Base-by-base conservation (phyloP, 1,284 basidiomycete species). In the Leccinum insolens region DNA sequence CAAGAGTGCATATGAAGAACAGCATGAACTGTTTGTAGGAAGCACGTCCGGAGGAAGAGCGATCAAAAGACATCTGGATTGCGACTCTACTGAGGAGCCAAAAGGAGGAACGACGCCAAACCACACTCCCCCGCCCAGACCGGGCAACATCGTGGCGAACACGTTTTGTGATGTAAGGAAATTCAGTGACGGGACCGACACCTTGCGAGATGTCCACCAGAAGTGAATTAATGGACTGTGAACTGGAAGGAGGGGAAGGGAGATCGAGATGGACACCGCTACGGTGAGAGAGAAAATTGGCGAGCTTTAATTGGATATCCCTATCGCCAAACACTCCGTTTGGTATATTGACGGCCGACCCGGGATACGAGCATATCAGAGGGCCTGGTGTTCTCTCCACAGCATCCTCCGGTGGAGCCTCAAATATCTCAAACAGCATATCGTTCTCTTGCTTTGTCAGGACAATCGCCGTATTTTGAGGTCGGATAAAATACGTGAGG, bases 31-130 rank as follows among this genome's bases (percentile, higher is more conserved):
- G 49, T 20, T 34, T 34, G 34, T 34, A 34, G 34, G 34, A 34
- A 34, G 9, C 34, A 34, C 34, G 34, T 34, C 34, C 49, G 11
- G 20, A 20, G 17, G 49, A 52, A 20, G 17, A 52, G n/a, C 49
- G 49, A 52, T 52, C 20, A 9, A 52, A 20, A 17, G 49, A 52
- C n/a, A 3, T 52, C n/a, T 52, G 49, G n/a, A n/a, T 17, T 9
- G 49, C 49, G 20, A 52, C 49, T 52, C 49, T 52, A 20, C 11
- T 52, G 49, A 72, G 64, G 79, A 82, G 77, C 80, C 81, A 82
- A 0, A 82, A 67, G 2, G 81, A 70, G 3, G 80, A 80, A 22
- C 82, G 77, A 17, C 79, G 76, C 37, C 37, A 39, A 37, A 34
- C 34, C 3, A 28, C 28, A 28, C n/a, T n/a, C n/a, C n/a, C n/a